Base-by-base conservation (phyloP, 73 alveolate genomes). In the Durusdinium trenchii region DNA sequence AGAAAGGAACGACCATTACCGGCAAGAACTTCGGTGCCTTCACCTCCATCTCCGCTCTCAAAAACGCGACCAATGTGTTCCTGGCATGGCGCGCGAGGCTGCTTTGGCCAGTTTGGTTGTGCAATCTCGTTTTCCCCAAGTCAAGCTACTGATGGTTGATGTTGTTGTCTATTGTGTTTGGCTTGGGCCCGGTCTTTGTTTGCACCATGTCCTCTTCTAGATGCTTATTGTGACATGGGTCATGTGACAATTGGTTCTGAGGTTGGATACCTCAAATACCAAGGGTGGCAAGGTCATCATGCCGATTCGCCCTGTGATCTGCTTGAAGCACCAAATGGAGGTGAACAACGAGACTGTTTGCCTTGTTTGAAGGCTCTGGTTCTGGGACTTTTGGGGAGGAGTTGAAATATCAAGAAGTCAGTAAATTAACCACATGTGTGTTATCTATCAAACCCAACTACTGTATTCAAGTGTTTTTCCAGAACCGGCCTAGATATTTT, bases 291-390 rank as follows among this genome's bases (percentile, higher is more conserved):
- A 81, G 71, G n/a, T 50, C n/a, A 47, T 81, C 57, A 81, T 48
- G 67, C 91, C 91, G 6, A 48, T 81, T 16, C 67, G 91, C 5
- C 91, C 91, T 30, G 91, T 81, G 91, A 81, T 48, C 48, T 81
- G 91, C n/a, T 81, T 81, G 71, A 48, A 50, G 67, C 71, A 81
- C 23, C 91, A 47, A 50, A 30, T 81, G 26, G 91, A 81, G 30
- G 71, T 81, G 35, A 48, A 47, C 67, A 48, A 81, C 5, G 91
- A 47, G 35, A 48, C 91, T 3, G 71, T 81, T n/a, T 48, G 91
- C 69, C 30, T 81, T 57, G 23, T 57, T 57, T 57, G 23, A 57
- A 16, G 69, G 69, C 12, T 23, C 69, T 57, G 69, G 69, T 16
- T 57, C 69, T 60, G 73, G 73, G n/a, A n/a, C n/a, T n/a, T n/a